Evolutionary conservation across 441 rosid genomes (phyloP).

Genomic region (Melastoma candidum): DNA sequence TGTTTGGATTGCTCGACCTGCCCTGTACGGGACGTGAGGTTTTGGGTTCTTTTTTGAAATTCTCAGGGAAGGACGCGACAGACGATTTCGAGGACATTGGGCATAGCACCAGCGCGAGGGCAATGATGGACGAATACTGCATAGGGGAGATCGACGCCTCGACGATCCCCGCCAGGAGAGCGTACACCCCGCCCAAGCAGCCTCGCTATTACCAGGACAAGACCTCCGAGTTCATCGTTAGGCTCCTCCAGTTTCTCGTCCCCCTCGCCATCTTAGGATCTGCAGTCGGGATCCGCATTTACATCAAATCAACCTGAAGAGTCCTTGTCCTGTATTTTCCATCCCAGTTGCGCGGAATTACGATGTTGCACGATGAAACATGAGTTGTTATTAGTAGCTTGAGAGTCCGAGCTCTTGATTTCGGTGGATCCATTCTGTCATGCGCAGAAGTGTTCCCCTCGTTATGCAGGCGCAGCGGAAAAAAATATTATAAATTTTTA

Average conservation of each 20-base stretch:
- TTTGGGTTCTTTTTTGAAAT: not conserved
- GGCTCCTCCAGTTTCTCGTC: slow-evolving; percentile 9
- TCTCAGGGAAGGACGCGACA: not conserved
- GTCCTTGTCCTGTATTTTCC: too few relatives aligned
- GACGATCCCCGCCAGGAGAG: not conserved
- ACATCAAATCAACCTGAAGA: slow-evolving; percentile 8
- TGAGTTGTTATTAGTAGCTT: too few relatives aligned
- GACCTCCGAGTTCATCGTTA: slow-evolving; percentile 8
- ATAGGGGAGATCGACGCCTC: not conserved
- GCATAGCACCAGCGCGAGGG: slow-evolving; percentile 8
- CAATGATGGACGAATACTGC: slow-evolving; percentile 5
- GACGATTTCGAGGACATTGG: not conserved
- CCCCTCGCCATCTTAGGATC: slow-evolving; percentile 5
- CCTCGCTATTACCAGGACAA: slow-evolving; percentile 7
- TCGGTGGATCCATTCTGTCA: too few relatives aligned
- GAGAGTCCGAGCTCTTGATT: too few relatives aligned
- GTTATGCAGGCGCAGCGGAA: too few relatives aligned
- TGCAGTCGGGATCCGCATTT: slow-evolving; percentile 5
- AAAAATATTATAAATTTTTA: too few relatives aligned
- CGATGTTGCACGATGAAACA: too few relatives aligned
- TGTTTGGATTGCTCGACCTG: not conserved
- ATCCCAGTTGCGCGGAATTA: too few relatives aligned
- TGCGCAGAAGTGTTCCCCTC: too few relatives aligned
- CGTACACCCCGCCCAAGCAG: slow-evolving; percentile 7
- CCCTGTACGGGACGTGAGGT: too few relatives aligned